These are phyloP conservation scores for Oxytropis ochrocephala DNA, from an alignment of 306 rosid species.

Conservation along the genomic window DNA sequence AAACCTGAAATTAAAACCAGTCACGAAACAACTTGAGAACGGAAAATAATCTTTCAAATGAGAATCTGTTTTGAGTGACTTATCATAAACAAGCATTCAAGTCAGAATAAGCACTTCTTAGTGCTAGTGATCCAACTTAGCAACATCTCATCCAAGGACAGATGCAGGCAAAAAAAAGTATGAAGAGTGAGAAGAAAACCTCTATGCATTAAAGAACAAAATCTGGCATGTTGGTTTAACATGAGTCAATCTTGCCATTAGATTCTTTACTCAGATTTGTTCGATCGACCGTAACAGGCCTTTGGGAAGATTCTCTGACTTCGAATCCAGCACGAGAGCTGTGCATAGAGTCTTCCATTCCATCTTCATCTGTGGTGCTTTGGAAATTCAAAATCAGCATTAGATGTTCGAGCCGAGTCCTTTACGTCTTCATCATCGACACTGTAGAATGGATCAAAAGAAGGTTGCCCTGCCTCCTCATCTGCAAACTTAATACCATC, in stretches of 20 bases:
- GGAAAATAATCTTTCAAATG: too few species aligned
- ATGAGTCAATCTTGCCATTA: slow-evolving; percentile 19
- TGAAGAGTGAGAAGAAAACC: slow-evolving; percentile 39
- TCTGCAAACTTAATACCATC: slow-evolving; percentile 34
- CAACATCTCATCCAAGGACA: slow-evolving; percentile 5
- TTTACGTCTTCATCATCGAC: slow-evolving; percentile 44
- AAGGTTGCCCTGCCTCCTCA: slow-evolving; percentile 39
- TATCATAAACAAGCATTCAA: background rate
- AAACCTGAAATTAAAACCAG: slow-evolving; percentile 21
- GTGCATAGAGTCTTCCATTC: slow-evolving; percentile 17
- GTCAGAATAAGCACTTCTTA: slow-evolving; percentile 12
- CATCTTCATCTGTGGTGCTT: slow-evolving; percentile 25
- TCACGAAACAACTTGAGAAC: slow-evolving; percentile 9
- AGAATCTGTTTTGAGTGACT: too few species aligned
- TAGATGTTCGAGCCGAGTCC: slow-evolving; percentile 33
- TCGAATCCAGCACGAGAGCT: slow-evolving; percentile 23
- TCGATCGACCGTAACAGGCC: slow-evolving; percentile 19
- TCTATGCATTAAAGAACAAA: slow-evolving; percentile 31
- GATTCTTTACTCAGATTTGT: slow-evolving; percentile 19
- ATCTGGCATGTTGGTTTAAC: slow-evolving; percentile 28
- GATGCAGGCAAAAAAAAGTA: slow-evolving; percentile 5
- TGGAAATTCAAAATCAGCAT: slow-evolving; percentile 29
- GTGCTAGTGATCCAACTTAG: background rate
- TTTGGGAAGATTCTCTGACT: slow-evolving; percentile 32
- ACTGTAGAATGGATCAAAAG: slow-evolving; percentile 42